Base-by-base conservation (phyloP, 2,329 filamentous ascomycete genomes). In the Pezicula carpinea region DNA sequence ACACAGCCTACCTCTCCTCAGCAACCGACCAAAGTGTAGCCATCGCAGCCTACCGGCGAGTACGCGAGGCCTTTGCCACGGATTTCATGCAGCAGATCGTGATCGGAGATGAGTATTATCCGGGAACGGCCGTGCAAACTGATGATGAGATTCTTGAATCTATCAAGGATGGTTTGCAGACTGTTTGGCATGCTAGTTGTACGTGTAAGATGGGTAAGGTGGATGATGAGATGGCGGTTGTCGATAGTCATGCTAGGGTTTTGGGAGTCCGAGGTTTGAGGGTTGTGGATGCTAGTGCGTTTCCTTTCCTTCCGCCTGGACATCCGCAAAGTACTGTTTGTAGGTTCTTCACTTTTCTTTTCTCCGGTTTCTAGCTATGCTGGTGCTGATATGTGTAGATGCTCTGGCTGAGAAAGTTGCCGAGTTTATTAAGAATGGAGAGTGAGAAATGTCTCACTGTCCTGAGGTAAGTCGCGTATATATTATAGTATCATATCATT, bases 191-290 rank as follows among this genome's bases (percentile, higher is more conserved):
- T 59, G 79, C 72, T 67, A 74, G 67, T 0, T 75, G 76, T 0
- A 83, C 79, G 0, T 70, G 69, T 7, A 74, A 73, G 59, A 83
- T 84, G 79, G 79, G 79, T 0, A 69, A 61, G 46, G 6, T 47
- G 0, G 67, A 57, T 1, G 70, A 74, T n/a, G 17, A 43, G 7
- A 66, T 71, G 13, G 53, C 54, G 17, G 59, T 60, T 6, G 48
- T 61, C 19, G 58, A 61, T 43, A 31, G 33, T 1, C 36, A 53
- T 6, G 45, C 51, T 15, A 55, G 43, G 21, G 59, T 61, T 5
- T 53, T 47, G 42, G 59, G 59, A 23, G 55, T 57, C 10, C 39
- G 43, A 17, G 43, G 47, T 1, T 11, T 61, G 22, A 53, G 55
- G 40, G 56, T 61, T 26, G 58, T 60, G 33, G 59, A 60, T 51